Percentiles rank a stretch among this genome's conserved stretches.
These are phyloP conservation scores for Linnemannia hyalina DNA, from an alignment of 192 early-diverging fungal genomes.

Conservation along the genomic window DNA sequence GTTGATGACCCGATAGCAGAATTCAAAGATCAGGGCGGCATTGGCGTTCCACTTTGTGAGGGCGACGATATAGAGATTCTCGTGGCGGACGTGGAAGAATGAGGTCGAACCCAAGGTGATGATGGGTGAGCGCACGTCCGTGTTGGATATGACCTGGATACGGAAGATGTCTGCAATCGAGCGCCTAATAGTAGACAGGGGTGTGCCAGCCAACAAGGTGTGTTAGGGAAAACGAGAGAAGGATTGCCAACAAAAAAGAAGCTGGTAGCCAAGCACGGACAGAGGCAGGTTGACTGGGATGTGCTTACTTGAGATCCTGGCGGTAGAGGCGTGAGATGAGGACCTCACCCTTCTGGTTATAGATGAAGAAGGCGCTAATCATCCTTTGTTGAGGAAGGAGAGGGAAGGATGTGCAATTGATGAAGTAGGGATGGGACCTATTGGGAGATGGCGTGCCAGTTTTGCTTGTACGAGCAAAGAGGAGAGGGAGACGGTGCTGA, in stretches of 20 bases:
- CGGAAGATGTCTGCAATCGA: constrained; percentile 96
- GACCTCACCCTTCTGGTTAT: constrained; percentile 99
- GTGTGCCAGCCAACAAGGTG: no score
- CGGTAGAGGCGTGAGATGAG: constrained; percentile 96
- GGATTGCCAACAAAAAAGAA: no score
- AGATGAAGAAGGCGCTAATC: constrained; percentile 96
- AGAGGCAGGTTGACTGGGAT: background rate
- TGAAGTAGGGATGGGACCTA: background rate
- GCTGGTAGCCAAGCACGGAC: background rate
- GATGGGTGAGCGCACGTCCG: constrained; percentile 89
- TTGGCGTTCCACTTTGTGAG: constrained; percentile 84
- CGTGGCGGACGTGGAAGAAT: constrained; percentile 97
- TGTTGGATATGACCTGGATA: constrained; percentile 95
- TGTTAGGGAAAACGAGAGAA: background rate
- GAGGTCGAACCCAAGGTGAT: constrained; percentile 90
- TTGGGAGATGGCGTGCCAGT: background rate
- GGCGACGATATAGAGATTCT: constrained; percentile 94
- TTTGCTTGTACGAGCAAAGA: background rate
- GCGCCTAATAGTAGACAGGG: constrained; percentile 66
- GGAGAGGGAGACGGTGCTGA: background rate
- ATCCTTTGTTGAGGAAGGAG: constrained; percentile 59
- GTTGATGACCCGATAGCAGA: constrained; percentile 79
- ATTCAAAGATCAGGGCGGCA: constrained; percentile 86
- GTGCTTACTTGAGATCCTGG: constrained; percentile 90
- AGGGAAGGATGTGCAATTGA: no score